Conservation (phyloP, 2,329 filamentous ascomycete genomes). For the Ascochyta clinopodiicola region DNA sequence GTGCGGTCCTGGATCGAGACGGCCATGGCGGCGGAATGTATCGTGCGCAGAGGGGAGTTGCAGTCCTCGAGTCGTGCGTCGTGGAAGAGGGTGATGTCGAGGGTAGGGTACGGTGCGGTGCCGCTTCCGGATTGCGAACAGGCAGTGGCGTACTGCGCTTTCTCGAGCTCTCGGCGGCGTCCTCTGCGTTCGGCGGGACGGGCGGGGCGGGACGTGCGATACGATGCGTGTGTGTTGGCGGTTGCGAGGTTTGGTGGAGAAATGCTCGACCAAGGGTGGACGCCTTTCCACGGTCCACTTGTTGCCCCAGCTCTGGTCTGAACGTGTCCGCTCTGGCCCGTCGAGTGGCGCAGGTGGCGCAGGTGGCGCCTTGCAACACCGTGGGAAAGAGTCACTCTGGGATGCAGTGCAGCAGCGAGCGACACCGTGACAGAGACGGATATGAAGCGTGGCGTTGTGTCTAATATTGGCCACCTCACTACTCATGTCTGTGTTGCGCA, state of each 20-base stretch:
- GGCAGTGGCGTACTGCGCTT: slow-evolving; percentile 6
- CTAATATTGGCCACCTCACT: background rate
- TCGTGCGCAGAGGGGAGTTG: slow-evolving; percentile 1
- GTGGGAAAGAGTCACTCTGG: background rate
- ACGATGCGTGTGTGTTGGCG: slow-evolving; percentile 1
- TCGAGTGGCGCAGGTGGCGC: slow-evolving; percentile 9
- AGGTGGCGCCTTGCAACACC: background rate
- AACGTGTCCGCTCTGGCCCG: slow-evolving; percentile 4
- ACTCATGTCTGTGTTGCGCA: background rate
- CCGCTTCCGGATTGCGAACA: slow-evolving; percentile 13
- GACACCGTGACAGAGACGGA: background rate
- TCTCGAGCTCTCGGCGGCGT: background rate
- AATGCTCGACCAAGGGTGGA: slow-evolving; percentile 6
- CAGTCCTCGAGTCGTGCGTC: background rate
- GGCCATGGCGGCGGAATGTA: slow-evolving; percentile 53
- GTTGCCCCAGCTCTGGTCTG: background rate
- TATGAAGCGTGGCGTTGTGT: background rate
- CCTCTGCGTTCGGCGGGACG: background rate
- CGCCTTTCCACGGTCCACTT: background rate
- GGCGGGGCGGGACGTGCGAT: background rate
- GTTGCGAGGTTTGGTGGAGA: slow-evolving; percentile 11
- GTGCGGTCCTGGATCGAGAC: slow-evolving; percentile 95
- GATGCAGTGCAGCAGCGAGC: background rate
- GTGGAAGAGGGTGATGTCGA: background rate
- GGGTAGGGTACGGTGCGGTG: background rate